Evolutionary conservation across 2,329 filamentous ascomycete species (phyloP), one percentile per base, ranked within the genome.

Genomic region (Teratosphaeria viscida): DNA sequence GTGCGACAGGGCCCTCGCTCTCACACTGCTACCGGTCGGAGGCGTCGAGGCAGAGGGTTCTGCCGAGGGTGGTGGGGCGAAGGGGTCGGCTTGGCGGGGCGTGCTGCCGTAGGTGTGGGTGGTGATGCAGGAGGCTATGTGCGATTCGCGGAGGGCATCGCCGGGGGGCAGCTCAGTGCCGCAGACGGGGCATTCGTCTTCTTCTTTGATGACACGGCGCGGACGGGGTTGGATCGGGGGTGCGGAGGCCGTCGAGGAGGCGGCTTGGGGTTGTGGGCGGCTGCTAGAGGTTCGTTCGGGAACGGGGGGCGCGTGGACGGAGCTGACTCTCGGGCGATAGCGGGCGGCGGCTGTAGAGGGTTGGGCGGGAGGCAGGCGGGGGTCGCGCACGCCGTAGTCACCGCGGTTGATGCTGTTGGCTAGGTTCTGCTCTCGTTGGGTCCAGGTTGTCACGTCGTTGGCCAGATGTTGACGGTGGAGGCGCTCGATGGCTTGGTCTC

Each of bases 111-210:
- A n/a, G 55, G 70, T 68, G 27, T 67, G 66, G 12, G 65, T 61
- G 16, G 64, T 61, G 55, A 72, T 69, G 62, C 72, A 72, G 37
- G 66, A 59, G 54, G 70, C 68, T 16, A 81, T 74, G 60, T 81
- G 79, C 14, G 70, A 68, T 61, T 77, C 76, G 29, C 79, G 72
- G 3, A 70, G 68, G 1, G 65, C 62, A 26, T 78, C 75, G 16
- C 75, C 75, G 1, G 83, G 80, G 0, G 88, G 87, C 3, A 91
- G 78, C 72, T 90, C 87, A 43, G 78, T 75, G 67, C 89, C 87
- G 66, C 89, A 92, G 53, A 92, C 82, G 0, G 88, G 88, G 62
- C 89, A 92, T 67, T 90, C 86, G 69, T 92, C 88, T 68, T 91
- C 88, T 70, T 92, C 89, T 1, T 71, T 65, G 12, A 79, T 71